Evolutionary conservation across 805 yeast species (phyloP), one percentile per base, ranked within the genome.

Genomic region (Pachysolen tannophilus): DNA sequence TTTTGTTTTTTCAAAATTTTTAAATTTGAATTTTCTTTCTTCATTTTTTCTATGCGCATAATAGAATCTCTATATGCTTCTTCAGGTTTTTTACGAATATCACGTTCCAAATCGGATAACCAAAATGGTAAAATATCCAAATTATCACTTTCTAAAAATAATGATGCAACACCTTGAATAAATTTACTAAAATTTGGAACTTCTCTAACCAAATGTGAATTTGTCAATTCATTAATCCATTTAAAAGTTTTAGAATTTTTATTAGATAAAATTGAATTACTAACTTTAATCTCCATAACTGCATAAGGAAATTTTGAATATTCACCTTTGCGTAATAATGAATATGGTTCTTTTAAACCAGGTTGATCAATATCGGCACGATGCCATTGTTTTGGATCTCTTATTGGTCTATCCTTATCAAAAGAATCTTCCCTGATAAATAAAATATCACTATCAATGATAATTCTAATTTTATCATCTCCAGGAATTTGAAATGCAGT

Each of bases 401-500:
- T 80, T 42, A 87, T 82, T 13, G 98, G 97, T 47, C 88, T 72
- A 43, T 75, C 78, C 30, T 68, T 60, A 56, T 88, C 95, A 52
- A 90, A 82, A 0, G 90, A 61, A 55, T 90, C 97, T 55, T 90
- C 98, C 48, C 97, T 75, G 42, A 90, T 79, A 53, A 84, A 88
- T 34, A 79, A 53, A 38, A 92, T 75, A 55, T 92, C 92, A 11
- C 94, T 81, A 60, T 90, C 97, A 43, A 90, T 84, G 29, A 84
- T 79, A 41, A 92, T 78, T 55, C 97, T 78, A 26, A 88, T 81
- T 51, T 90, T 75, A 55, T 88, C 94, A 55, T 92, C 97, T 39
- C 97, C 97, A 3, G 98, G 98, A 48, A 90, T 90, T 66, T 90
- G 97, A 67, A 92, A 90, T 3, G 97, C 97, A 5, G 95, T 84